Evolutionary conservation across 257 asterid genomes (phyloP), one percentile per base, ranked within the genome.

Genomic region (Solanum tarapatanum): DNA sequence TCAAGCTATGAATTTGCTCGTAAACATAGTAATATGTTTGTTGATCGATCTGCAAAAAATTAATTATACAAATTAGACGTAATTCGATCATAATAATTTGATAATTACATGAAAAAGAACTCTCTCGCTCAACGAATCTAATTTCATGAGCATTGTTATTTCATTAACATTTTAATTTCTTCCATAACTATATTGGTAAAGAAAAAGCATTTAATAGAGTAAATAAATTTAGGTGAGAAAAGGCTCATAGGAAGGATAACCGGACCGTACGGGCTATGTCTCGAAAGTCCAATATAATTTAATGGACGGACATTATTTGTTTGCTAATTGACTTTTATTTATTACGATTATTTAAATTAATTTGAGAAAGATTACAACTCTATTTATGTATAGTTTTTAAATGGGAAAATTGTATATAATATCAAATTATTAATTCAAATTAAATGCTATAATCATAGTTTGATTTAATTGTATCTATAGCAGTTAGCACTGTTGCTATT

Each of bases 231-330:
- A 64, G 91, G 87, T 51, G 86, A 32, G 66, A 72, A 48, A 64
- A 5, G 10, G 11, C 3, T 10, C 11, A 48, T 48, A 89, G 88
- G 87, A 87, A 90, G 89, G 87, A 91, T 90, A 88, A 86, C 89
- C 86, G 87, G 90, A 87, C 89, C 87, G 91, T 89, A 88, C 91
- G 92, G 89, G 89, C 84, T 87, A 55, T 88, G 92, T 89, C 92
- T 62, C 8, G 35, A 77, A 39, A 88, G 89, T 70, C 74, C 89
- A 82, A 75, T 90, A 90, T 91, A 87, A 92, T 85, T 79, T 43
- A 24, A 83, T 58, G 89, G 91, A 79, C 93, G 13, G 30, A 4
- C 28, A n/a, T 64, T 23, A 6, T 64, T 64, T 72, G 79, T 33
- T 73, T 84, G 28, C 24, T 60, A 21, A 3, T 19, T 58, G 26